phyloP scores from a whole-genome alignment of 2,329 filamentous ascomycete genomes.

The Berkeleyomyces basicola region DNA sequence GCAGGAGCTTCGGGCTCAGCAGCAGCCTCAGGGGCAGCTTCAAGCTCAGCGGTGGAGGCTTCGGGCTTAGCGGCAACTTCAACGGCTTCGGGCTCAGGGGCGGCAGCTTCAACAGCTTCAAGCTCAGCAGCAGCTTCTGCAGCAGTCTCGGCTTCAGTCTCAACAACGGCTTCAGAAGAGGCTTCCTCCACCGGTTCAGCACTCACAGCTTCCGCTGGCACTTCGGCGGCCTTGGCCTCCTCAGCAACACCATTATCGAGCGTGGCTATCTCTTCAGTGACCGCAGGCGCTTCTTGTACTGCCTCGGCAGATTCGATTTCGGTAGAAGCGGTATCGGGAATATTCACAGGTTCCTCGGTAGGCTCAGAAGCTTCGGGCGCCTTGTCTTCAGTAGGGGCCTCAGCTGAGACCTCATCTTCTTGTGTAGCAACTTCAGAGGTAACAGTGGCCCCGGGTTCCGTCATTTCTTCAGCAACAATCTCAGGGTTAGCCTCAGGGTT shows the following conservation, averaged over 20 bases:
- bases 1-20: slow-evolving; percentile 11
- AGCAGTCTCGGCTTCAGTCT: neutral
- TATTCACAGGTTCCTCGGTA: slow-evolving; percentile 1
- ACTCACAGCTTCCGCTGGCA: slow-evolving; percentile 4
- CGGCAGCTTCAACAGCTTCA: neutral
- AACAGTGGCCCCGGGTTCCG: neutral
- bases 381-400: neutral
- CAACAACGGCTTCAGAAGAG: neutral
- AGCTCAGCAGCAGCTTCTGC: neutral
- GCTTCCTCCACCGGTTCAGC: neutral
- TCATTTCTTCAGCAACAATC: neutral
- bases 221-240: slow-evolving; percentile 1
- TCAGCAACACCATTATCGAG: slow-evolving; percentile 13
- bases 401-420: neutral
- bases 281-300: neutral
- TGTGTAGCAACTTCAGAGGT: neutral
- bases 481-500: neutral
- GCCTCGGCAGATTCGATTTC: neutral
- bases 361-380: neutral
- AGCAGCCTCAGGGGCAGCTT: neutral
- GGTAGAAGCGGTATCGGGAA: neutral
- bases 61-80: too few species aligned
- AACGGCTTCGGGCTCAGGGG: too few species aligned
- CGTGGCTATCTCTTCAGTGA: neutral
- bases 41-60: neutral